Evolutionary conservation across 805 yeast species (phyloP).

Genomic region (Starmerella bombi): DNA sequence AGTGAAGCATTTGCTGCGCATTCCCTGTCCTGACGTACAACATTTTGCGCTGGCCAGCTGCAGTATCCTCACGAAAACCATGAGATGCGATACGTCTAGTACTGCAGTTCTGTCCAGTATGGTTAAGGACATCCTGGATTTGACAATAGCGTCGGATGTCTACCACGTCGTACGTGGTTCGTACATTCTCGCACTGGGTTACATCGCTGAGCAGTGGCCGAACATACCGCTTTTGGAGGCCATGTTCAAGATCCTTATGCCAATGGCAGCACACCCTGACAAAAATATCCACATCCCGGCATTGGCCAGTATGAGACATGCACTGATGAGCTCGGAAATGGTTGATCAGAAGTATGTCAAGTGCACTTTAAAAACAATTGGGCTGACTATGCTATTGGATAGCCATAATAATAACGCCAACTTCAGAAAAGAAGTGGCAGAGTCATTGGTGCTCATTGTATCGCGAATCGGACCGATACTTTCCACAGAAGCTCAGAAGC

Average conservation of each 20-base stretch:
- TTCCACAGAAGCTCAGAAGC: conserved; percentile 18
- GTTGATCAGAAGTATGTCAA: conserved; percentile 35
- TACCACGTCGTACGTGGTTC: conserved; percentile 56
- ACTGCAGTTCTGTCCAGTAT: conserved; percentile 24
- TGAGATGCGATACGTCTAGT: conserved; percentile 17
- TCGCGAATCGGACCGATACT: conserved; percentile 40
- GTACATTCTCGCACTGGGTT: conserved; percentile 37
- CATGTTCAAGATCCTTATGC: conserved; percentile 27
- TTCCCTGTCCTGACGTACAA: conserved; percentile 33
- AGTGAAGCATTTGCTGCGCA: conserved; percentile 32
- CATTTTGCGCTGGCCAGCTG: conserved; percentile 42
- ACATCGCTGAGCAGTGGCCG: conserved; percentile 31
- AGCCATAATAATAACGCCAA: conserved; percentile 37
- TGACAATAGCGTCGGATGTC: conserved; percentile 44
- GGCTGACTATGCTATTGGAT: conserved; percentile 34
- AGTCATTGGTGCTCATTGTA: conserved; percentile 31
- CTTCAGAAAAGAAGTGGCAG: conserved; percentile 36
- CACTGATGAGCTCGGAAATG: conserved; percentile 44
- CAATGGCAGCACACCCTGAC: conserved; percentile 65
- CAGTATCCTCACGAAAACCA: conserved; percentile 36
- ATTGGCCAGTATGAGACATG: conserved; percentile 41
- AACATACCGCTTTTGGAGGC: conserved; percentile 9
- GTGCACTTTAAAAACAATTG: conserved; percentile 33
- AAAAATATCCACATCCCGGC: conserved; percentile 72
- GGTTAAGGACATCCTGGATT: conserved; percentile 44